A percentile compares a stretch with the other conserved stretches of the same genome.
Evolutionary conservation across 1,284 basidiomycete species (phyloP).

Genomic region (Moniliella sp.): DNA sequence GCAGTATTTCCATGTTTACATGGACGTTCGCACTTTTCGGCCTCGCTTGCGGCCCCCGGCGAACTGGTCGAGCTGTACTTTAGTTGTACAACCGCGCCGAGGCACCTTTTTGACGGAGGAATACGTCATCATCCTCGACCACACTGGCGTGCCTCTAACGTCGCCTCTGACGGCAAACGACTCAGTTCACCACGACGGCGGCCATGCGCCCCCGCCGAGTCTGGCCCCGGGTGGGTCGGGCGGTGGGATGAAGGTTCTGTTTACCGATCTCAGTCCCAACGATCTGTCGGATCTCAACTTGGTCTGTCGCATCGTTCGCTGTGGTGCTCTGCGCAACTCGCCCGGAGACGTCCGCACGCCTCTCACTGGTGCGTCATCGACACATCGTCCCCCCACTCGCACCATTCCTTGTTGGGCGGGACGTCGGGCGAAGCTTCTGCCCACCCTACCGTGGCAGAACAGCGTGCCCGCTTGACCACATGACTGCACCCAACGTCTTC

Average conservation of each 20-base stretch:
- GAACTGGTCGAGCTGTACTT: slow-evolving; percentile 83
- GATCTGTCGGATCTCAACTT: slow-evolving; percentile 46
- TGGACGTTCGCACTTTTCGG: slow-evolving; percentile 77
- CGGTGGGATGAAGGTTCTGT: slow-evolving; percentile 39
- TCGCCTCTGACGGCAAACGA: slow-evolving; percentile 38
- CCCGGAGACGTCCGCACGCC: slow-evolving; percentile 34
- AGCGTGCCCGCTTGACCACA: slow-evolving; percentile 9
- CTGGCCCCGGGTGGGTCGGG: slow-evolving; percentile 46
- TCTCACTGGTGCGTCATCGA: slow-evolving; percentile 37
- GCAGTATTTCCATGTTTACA: slow-evolving; percentile 48
- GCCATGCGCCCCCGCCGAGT: too few relatives aligned
- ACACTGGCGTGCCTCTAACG: slow-evolving; percentile 64
- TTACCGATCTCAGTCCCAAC: slow-evolving; percentile 61
- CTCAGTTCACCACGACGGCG: too few relatives aligned
- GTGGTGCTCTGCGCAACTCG: slow-evolving; percentile 59
- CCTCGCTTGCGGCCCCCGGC: slow-evolving; percentile 63
- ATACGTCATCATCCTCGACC: slow-evolving; percentile 68
- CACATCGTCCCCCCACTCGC: too few relatives aligned
- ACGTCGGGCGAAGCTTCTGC: slow-evolving; percentile 14
- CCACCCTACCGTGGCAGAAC: too few relatives aligned
- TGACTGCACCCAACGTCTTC: slow-evolving; percentile 36
- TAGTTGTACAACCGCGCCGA: slow-evolving; percentile 66
- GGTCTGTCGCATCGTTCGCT: slow-evolving; percentile 61
- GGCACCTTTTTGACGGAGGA: slow-evolving; percentile 71
- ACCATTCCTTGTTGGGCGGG: slow-evolving; percentile 37